Base-by-base conservation (phyloP, 2,329 filamentous ascomycete genomes). In the Penicillium aurantiogriseum region DNA sequence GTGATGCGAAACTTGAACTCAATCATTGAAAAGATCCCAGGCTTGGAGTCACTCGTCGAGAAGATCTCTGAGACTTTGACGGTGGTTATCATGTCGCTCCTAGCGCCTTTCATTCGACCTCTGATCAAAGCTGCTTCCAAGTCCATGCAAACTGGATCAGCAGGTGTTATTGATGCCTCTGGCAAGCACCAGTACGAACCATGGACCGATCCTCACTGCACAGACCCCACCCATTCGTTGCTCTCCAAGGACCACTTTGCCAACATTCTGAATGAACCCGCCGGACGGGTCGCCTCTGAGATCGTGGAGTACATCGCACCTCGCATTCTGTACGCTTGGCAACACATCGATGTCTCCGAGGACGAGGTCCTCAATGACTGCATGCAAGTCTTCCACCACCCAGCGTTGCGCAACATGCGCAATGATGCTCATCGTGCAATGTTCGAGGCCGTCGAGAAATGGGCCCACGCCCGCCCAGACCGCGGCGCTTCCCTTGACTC, bases 11-110 rank as follows among this genome's bases (percentile, higher is more conserved):
- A 88, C 40, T 92, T 99, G 74, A 91, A 87, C 69, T 84, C 86
- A 39, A 75, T 92, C 51, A 91, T 97, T 64, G 87, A 92, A 67
- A 97, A 95, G 79, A 89, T 99, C 39, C 94, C 94, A 0, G 93
- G 93, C 0, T 81, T 99, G 4, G 91, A 96, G 76, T 79, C 88
- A 60, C 80, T 97, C n/a, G 86, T 97, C 23, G 93, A 97, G 63
- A 93, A 91, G 67, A 96, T 99, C 67, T 91, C 89, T 55, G 94
- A 99, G 77, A 93, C 90, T 1, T 81, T 99, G 40, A 96, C 93
- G 0, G 83, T 96, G 7, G 97, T 97, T 71, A 85, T 99, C 50
- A 83, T 99, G 60, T 92, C 92, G 6, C 83, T 99, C 1, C 82
- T 99, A 19, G 91, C 94, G 0, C 94, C 94, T 0, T 97, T 95